Evolutionary conservation across 306 rosid species (phyloP).

Genomic region (Styphnolobium japonicum): DNA sequence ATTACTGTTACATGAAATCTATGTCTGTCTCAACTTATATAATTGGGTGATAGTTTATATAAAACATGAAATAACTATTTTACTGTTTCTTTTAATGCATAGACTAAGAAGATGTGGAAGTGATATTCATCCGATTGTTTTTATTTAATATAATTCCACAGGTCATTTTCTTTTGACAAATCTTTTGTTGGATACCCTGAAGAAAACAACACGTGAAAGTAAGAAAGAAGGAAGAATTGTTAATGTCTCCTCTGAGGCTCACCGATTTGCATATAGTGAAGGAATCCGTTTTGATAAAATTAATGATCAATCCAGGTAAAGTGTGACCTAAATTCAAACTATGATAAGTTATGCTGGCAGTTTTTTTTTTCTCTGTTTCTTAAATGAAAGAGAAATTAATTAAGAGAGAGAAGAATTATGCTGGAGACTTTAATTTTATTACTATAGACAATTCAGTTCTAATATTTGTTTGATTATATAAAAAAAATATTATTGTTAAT

Average conservation of each 20-base stretch:
- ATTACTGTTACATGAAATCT: background rate
- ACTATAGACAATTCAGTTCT: background rate
- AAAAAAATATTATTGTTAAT: background rate
- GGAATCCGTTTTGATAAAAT: slow-evolving; percentile 78
- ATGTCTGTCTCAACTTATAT: background rate
- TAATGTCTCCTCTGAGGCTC: slow-evolving; percentile 79
- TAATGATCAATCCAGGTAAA: slow-evolving; percentile 66
- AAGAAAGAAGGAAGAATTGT: slow-evolving; percentile 82
- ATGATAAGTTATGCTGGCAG: background rate
- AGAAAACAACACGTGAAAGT: slow-evolving; percentile 60
- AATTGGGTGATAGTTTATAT: background rate
- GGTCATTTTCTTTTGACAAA: slow-evolving; percentile 91
- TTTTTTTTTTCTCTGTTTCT: background rate
- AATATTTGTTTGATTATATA: background rate
- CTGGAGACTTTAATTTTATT: slow-evolving; percentile 7
- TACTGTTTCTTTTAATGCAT: background rate
- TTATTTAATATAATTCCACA: slow-evolving; percentile 28
- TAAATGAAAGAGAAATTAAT: background rate
- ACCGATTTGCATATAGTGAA: slow-evolving; percentile 54
- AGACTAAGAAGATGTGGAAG: background rate
- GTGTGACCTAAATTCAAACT: background rate
- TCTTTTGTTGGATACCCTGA: slow-evolving; percentile 83
- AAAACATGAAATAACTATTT: background rate
- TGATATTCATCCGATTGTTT: slow-evolving; percentile 6
- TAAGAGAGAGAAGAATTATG: background rate